Conservation (phyloP, 2,329 filamentous ascomycete genomes). For the Pleomassaria siparia region DNA sequence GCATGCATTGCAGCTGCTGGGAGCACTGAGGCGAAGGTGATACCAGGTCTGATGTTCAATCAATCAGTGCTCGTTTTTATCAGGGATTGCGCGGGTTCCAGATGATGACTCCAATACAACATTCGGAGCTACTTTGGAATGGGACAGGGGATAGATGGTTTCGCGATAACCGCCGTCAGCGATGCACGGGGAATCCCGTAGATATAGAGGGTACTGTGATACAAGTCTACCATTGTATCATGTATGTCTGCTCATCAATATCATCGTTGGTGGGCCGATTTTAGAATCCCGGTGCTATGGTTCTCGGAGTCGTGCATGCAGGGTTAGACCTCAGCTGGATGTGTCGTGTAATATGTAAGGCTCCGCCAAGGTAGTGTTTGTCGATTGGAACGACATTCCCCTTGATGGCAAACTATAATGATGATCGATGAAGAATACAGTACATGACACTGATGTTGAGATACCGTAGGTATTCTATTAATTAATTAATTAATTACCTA, state of each 20-base stretch:
- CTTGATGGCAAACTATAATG: too few relatives aligned
- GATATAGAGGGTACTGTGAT: too few relatives aligned
- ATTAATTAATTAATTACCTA: too few relatives aligned
- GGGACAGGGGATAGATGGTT: conserved; percentile 6
- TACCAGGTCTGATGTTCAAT: conserved; percentile 18
- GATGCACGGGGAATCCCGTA: too few relatives aligned
- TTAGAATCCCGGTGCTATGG: conserved; percentile 33
- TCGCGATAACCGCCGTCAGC: too few relatives aligned
- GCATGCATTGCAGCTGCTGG: conserved; percentile 16
- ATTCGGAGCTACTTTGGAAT: conserved; percentile 19
- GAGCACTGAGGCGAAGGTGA: conserved; percentile 16
- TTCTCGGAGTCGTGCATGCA: conserved; percentile 35
- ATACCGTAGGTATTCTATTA: too few relatives aligned
- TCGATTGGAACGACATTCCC: too few relatives aligned
- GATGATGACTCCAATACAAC: conserved; percentile 26
- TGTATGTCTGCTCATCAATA: too few relatives aligned
- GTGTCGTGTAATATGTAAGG: conserved; percentile 11
- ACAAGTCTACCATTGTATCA: too few relatives aligned
- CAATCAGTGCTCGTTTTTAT: too few relatives aligned
- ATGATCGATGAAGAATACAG: too few relatives aligned
- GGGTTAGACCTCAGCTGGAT: conserved; percentile 20
- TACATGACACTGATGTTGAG: neutral
- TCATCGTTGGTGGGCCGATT: conserved; percentile 20
- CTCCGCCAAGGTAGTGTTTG: conserved; percentile 17
- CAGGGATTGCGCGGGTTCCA: conserved; percentile 20